Base-by-base conservation (phyloP, 2,329 filamentous ascomycete genomes). In the Fusarium multiceps region DNA sequence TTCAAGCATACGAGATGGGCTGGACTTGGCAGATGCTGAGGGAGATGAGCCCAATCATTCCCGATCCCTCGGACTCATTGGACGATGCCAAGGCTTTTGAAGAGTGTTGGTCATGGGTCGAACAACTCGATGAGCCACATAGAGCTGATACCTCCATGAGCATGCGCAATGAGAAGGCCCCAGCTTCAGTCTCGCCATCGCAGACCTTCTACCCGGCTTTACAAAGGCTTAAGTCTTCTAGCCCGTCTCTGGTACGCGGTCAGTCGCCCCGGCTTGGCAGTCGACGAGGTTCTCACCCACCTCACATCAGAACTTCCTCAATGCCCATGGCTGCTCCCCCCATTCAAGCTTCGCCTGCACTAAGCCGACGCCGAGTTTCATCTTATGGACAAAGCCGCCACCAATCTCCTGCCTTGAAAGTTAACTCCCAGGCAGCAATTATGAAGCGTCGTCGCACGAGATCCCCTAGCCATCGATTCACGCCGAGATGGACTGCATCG, bases 21-120 rank as follows among this genome's bases (percentile, higher is more conserved):
- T 94, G 90, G 91, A 89, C 88, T 3, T 95, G 92, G 92, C 89
- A 89, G 71, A 86, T 85, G 47, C 78, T 94, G 12, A 87, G 89
- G 34, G 85, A 89, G 71, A 81, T 93, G 25, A 88, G 86, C 50
- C 84, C 88, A 7, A 82, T 87, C 21, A 86, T 87, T 66, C 80
- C 82, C 3, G 84, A 88, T 58, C 23, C 78, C 79, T 72, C 78
- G 49, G 55, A 46, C n/a, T 70, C 67, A 37, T 55, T 72, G 27
- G 73, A 83, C 66, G 77, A 79, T 58, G 79, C 81, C 68, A 80
- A 87, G 55, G 85, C 88, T 1, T 85, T 85, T 9, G 89, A 90
- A 77, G 86, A 86, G 6, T 94, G 65, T 53, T 75, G 92, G 92
- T 79, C 84, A 6, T 92, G 87, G 83, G 86, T 89, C 69, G 87